Base-by-base conservation (phyloP, 164 flowering plant species). In the Paratinospora sagittata region DNA sequence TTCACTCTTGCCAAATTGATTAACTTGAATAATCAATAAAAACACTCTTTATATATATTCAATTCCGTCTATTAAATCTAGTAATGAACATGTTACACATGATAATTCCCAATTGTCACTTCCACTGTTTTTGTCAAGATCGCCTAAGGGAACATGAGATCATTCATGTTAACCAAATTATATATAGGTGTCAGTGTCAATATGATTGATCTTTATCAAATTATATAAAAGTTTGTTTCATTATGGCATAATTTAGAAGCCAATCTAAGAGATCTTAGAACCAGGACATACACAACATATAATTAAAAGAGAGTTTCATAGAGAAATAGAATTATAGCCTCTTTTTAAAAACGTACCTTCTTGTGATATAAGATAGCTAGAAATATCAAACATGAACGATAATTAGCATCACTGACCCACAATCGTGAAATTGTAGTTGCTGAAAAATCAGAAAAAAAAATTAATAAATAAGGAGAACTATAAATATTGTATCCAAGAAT, bases 401-500 rank as follows among this genome's bases (percentile, higher is more conserved):
- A 16, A 49, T 79, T 72, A 67, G 73, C 74, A 75, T 89, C 83
- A 73, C 96, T 92, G 33, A 88, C 84, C 89, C 92, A 89, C 58
- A 95, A 74, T 79, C 77, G 86, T 55, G 78, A 69, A 69, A 72
- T 70, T 39, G 55, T 61, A 64, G 77, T 74, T 69, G 89, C 98
- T 91, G 86, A 70, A 81, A 52, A 52, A 17, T 17, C n/a, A 52
- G n/a, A 82, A 33, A 4, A 39, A 66, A 37, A 6, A 6, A 49
- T 2, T 2, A 64, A 27, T 11, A 26, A 63, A 63, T 30, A 63
- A 63, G 21, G 23, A 8, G 16, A 64, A 27, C 23, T 13, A 16
- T 33, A 30, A 36, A 30, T 6, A 64, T 8, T 30, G 67, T 23
- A 64, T 30, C 5, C 19, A 64, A 17, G 34, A 52, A 52, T 52